Evolutionary conservation across 805 yeast species (phyloP).

Genomic region (Teunomyces pallodes): DNA sequence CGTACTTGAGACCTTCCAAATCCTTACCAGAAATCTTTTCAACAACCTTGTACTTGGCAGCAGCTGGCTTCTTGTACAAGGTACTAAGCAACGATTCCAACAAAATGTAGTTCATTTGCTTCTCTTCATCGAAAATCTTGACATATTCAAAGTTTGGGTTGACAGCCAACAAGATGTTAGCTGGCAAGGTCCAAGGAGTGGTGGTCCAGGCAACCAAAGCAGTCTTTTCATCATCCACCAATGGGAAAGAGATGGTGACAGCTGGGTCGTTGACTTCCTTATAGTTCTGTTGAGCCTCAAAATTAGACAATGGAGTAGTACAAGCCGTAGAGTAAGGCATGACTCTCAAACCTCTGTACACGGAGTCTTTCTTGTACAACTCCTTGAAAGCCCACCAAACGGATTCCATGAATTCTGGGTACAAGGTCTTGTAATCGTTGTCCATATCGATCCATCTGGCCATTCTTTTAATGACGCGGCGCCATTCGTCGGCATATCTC

Average conservation of each 20-base stretch:
- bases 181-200: constrained; percentile 99
- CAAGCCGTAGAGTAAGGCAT: constrained; percentile 99
- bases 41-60: constrained; percentile 80
- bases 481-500: constrained; percentile 96
- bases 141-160: constrained; percentile 88
- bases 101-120: constrained; percentile 76
- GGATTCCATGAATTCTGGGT: constrained; percentile 96
- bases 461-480: constrained; percentile 84
- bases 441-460: constrained; percentile 99
- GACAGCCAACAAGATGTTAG: constrained; percentile 88
- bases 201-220: constrained; percentile 97
- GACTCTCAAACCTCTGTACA: constrained; percentile 92
- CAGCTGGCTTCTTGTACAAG: constrained; percentile 90
- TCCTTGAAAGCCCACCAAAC: constrained; percentile 99
- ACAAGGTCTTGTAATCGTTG: constrained; percentile 94
- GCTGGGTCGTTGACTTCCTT: constrained; percentile 98
- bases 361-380: constrained; percentile 79
- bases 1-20: constrained; percentile 74
- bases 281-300: constrained; percentile 97
- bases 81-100: constrained; percentile 80
- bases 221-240: constrained; percentile 77
- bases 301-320: constrained; percentile 94
- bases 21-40: constrained; percentile 79
- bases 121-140: constrained; percentile 87
- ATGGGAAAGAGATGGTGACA: constrained; percentile 85